A percentile compares a stretch with the other conserved stretches of the same genome.
Conservation (phyloP, 352 stramenopile genomes). For the Globisporangium parvum region DNA sequence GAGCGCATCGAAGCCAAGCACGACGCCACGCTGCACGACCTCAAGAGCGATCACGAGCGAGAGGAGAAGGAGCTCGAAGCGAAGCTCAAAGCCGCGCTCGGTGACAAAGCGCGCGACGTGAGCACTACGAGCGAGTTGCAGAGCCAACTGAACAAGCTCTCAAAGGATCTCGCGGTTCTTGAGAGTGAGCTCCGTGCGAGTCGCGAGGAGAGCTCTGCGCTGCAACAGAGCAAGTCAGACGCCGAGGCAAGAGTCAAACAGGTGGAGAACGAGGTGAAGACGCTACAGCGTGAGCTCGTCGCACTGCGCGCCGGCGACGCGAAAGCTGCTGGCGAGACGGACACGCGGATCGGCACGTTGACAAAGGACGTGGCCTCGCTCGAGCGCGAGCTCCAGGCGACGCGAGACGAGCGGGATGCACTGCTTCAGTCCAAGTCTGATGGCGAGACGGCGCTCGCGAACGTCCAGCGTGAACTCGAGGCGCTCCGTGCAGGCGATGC, state of each 20-base stretch:
- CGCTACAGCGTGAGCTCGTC: not conserved
- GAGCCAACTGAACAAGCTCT: conserved; percentile 21
- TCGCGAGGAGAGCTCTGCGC: not conserved
- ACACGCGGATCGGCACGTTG: not conserved
- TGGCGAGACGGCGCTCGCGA: not conserved
- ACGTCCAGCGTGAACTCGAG: not conserved
- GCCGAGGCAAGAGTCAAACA: conserved; percentile 2
- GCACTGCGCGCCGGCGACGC: not conserved
- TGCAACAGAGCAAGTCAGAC: not conserved
- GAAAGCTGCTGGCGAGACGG: not conserved
- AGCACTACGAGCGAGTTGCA: conserved; percentile 21
- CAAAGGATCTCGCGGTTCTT: conserved; percentile 12
- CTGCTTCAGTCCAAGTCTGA: not conserved
- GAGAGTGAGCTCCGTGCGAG: conserved; percentile 14
- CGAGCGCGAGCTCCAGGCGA: not conserved
- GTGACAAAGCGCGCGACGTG: conserved; percentile 20
- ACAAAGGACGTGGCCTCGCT: not conserved
- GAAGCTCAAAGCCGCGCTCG: conserved; percentile 22
- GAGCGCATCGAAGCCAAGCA: conserved; percentile 35
- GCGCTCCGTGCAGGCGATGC: not conserved
- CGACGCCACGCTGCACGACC: conserved; percentile 33
- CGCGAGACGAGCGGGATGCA: not conserved
- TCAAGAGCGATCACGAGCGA: conserved; percentile 32
- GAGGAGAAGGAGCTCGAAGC: conserved; percentile 28
- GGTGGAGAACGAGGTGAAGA: not conserved